These are phyloP conservation scores for Rheum nobile DNA, from an alignment of 148 eudicot species.

Conservation along the genomic window DNA sequence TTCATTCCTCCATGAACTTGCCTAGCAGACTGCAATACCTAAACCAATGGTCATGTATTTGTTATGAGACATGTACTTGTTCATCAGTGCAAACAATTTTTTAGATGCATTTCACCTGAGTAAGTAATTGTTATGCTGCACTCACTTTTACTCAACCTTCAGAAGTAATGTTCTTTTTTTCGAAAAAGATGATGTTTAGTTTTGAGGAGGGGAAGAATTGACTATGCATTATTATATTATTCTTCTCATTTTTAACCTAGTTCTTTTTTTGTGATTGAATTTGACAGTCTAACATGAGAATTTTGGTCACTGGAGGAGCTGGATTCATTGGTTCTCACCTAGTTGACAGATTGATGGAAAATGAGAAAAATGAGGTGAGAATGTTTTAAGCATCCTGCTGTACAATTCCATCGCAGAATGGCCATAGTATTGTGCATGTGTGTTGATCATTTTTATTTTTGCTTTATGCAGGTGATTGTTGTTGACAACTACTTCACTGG, in stretches of 20 bases:
- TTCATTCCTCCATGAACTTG: neutral
- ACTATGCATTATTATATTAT: neutral
- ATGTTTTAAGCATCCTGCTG: neutral
- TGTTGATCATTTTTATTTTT: neutral
- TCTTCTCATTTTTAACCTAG: constrained; percentile 1
- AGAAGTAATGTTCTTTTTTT: neutral
- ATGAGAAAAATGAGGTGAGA: constrained; percentile 85
- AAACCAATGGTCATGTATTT: neutral
- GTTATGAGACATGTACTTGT: neutral
- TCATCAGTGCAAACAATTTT: neutral
- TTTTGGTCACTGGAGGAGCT: constrained; percentile 89
- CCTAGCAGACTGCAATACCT: neutral
- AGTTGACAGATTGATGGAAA: constrained; percentile 79
- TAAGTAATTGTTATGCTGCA: neutral
- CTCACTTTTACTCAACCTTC: neutral
- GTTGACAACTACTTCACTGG: constrained; percentile 91
- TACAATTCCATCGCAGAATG: neutral
- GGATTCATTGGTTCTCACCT: constrained; percentile 97
- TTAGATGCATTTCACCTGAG: neutral
- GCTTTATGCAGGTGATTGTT: constrained; percentile 58
- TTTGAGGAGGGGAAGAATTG: neutral
- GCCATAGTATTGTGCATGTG: neutral
- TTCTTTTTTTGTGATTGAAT: constrained; percentile 4
- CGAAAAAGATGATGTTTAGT: neutral
- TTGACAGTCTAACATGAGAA: constrained; percentile 85